Conservation (phyloP, 169 alveolate genomes). For the Sarcocystis neurona region DNA sequence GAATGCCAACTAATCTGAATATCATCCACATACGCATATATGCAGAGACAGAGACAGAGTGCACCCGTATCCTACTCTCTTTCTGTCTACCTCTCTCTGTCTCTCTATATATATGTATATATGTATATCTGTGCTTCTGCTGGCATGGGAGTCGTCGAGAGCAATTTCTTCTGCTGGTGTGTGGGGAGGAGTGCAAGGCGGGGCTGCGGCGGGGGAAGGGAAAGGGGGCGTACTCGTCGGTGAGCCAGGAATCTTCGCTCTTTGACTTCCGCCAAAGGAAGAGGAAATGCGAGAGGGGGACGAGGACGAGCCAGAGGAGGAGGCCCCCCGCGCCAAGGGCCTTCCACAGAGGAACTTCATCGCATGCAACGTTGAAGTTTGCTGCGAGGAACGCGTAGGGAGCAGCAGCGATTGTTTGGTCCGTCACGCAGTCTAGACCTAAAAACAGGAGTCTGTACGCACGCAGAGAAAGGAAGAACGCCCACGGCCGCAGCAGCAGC, state of each 20-base stretch:
- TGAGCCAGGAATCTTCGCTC: slow-evolving; percentile 1
- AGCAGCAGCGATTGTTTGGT: background rate
- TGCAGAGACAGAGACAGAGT: background rate
- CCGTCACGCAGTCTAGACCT: background rate
- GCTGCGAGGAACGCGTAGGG: slow-evolving; percentile 9
- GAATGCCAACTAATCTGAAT: no score
- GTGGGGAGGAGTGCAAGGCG: no score
- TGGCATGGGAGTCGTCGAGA: no score
- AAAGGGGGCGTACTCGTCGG: background rate
- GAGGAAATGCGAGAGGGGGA: background rate
- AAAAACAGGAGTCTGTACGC: background rate
- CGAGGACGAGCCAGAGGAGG: background rate
- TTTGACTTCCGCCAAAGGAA: background rate
- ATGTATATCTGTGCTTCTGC: no score
- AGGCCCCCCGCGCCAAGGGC: background rate
- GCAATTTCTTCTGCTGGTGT: no score
- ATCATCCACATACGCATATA: no score
- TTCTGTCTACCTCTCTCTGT: no score
- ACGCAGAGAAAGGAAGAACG: background rate
- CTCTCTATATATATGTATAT: no score
- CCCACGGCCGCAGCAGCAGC: background rate
- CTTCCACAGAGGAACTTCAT: background rate
- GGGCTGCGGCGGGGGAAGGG: background rate
- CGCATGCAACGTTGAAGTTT: background rate
- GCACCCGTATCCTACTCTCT: no score